These are phyloP conservation scores for Cylindrotheca fusiformis DNA, from an alignment of 108 stramenopile species.

Conservation along the genomic window DNA sequence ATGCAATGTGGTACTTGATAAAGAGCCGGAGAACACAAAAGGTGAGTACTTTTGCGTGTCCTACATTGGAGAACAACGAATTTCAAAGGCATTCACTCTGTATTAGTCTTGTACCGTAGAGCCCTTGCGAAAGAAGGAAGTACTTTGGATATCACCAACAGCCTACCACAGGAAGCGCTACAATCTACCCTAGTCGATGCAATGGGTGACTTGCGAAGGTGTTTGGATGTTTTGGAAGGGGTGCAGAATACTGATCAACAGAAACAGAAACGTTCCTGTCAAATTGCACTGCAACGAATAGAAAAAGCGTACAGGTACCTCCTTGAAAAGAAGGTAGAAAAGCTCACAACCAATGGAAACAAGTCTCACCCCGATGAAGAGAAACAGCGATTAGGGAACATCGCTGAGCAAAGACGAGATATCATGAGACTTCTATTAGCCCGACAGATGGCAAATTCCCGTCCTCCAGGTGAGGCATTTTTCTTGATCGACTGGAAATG, in stretches of 20 bases:
- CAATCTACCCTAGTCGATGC: slow-evolving; percentile 13
- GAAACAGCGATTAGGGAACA: not conserved
- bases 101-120: slow-evolving; percentile 31
- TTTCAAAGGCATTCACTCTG: slow-evolving; percentile 3
- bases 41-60: slow-evolving; percentile 8
- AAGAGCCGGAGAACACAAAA: slow-evolving; percentile 21
- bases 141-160: not conserved
- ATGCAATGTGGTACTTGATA: slow-evolving; percentile 22
- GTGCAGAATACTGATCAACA: slow-evolving; percentile 3
- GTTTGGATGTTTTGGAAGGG: slow-evolving; percentile 18
- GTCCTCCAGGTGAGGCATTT: slow-evolving; percentile 56
- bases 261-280: not conserved
- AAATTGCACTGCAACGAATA: not conserved
- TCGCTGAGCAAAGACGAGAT: slow-evolving; percentile 21
- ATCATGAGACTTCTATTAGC: slow-evolving; percentile 32
- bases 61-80: not conserved
- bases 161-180: not conserved
- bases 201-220: slow-evolving; percentile 28
- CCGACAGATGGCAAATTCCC: slow-evolving; percentile 19
- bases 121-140: slow-evolving; percentile 38
- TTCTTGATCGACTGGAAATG: slow-evolving; percentile 72
- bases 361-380: too few relatives aligned
- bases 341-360: slow-evolving; percentile 1
- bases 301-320: not conserved
- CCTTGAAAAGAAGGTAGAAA: not conserved